These are phyloP conservation scores for Penstemon newberryi DNA, from an alignment of 257 asterid genomes.

Conservation along the genomic window DNA sequence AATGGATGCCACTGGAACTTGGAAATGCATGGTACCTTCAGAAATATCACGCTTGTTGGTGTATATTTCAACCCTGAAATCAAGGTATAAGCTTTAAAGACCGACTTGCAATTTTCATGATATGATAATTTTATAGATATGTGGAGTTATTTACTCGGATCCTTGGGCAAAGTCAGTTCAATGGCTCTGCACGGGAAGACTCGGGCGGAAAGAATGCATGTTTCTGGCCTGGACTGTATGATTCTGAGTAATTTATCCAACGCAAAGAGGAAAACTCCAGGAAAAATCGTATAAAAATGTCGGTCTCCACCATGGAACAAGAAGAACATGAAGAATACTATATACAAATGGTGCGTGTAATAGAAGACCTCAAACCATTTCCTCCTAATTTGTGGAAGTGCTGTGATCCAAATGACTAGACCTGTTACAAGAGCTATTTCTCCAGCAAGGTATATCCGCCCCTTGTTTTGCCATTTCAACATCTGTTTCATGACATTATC, in stretches of 20 bases:
- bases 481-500: constrained; percentile 43
- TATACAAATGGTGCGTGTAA: constrained; percentile 76
- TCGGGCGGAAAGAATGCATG: constrained; percentile 70
- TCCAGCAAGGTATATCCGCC: constrained; percentile 85
- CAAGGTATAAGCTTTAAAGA: not conserved
- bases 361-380: constrained; percentile 63
- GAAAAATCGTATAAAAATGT: constrained; percentile 76
- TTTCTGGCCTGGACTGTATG: constrained; percentile 66
- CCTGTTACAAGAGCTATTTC: constrained; percentile 63
- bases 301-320: constrained; percentile 91
- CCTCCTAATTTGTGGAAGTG: constrained; percentile 75
- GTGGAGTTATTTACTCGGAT: constrained; percentile 51
- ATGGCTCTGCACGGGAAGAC: constrained; percentile 71
- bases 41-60: constrained; percentile 64
- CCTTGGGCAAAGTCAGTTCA: constrained; percentile 72
- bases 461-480: constrained; percentile 86
- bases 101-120: not conserved
- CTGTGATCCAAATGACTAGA: constrained; percentile 59
- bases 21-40: constrained; percentile 76
- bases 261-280: constrained; percentile 69
- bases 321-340: constrained; percentile 60
- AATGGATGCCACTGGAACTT: constrained; percentile 81
- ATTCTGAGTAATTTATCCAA: constrained; percentile 66
- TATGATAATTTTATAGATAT: not conserved
- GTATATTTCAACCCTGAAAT: constrained; percentile 58